phyloP scores from a whole-genome alignment of 2,329 filamentous ascomycete species.

The Pseudocercospora crystallina region DNA sequence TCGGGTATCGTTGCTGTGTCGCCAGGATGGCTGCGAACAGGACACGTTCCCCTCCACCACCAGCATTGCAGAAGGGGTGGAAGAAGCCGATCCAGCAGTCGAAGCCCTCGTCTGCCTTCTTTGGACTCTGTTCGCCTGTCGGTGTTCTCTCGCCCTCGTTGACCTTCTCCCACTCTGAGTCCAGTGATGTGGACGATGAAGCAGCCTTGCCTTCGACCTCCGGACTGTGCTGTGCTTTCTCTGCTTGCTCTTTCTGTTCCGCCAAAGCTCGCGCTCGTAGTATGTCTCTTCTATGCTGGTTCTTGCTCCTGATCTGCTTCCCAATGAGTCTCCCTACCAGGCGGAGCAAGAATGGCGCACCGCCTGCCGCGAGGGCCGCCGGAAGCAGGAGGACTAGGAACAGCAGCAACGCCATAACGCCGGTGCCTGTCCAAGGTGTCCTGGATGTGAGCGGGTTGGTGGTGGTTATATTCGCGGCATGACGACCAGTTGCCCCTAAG shows the following conservation, averaged over 20 bases:
- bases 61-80: slow-evolving; percentile 97
- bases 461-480: not conserved
- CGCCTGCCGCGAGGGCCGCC: slow-evolving; percentile 20
- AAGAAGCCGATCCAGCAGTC: slow-evolving; percentile 91
- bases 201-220: slow-evolving; percentile 12
- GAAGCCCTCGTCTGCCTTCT: slow-evolving; percentile 60
- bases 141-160: slow-evolving; percentile 41
- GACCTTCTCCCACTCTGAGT: slow-evolving; percentile 71
- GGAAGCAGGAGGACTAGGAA: slow-evolving; percentile 22
- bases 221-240: slow-evolving; percentile 3
- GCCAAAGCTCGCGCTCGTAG: slow-evolving; percentile 28
- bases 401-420: slow-evolving; percentile 8
- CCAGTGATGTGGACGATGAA: slow-evolving; percentile 41
- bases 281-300: slow-evolving; percentile 33
- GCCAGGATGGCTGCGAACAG: slow-evolving; percentile 93
- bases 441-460: too few species aligned
- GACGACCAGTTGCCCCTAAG: too few species aligned
- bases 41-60: slow-evolving; percentile 91
- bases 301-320: slow-evolving; percentile 29
- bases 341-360: slow-evolving; percentile 28
- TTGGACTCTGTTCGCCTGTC: slow-evolving; percentile 44
- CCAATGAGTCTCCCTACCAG: slow-evolving; percentile 29
- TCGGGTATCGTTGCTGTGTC: slow-evolving; percentile 84
- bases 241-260: slow-evolving; percentile 26
- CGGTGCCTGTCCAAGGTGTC: too few species aligned